Percentiles rank a stretch among this genome's conserved stretches.
Conservation (phyloP, 805 yeast species). For the Wickerhamomyces strasburgensis region DNA sequence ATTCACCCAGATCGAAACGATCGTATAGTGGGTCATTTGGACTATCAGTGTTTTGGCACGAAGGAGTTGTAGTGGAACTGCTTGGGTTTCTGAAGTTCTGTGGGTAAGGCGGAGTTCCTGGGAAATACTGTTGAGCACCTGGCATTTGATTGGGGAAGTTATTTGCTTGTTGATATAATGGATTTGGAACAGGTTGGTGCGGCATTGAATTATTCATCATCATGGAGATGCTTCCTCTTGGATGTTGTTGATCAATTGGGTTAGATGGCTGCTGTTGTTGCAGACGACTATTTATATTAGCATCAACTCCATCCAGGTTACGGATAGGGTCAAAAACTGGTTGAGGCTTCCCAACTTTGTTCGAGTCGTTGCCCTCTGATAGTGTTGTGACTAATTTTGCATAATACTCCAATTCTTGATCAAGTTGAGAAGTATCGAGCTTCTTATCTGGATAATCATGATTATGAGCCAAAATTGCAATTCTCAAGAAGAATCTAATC, state of each 20-base stretch:
- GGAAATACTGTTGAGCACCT: too few species aligned
- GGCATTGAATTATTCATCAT: background rate
- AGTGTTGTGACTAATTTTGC: background rate
- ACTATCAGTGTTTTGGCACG: too few species aligned
- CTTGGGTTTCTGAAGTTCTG: too few species aligned
- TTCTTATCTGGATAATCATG: conserved; percentile 1
- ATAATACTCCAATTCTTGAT: conserved; percentile 8
- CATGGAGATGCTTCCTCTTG: background rate
- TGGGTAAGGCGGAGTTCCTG: too few species aligned
- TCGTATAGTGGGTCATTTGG: background rate
- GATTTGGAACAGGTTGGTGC: background rate
- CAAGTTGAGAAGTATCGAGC: conserved; percentile 7
- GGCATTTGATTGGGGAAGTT: too few species aligned
- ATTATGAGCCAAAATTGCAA: conserved; percentile 20
- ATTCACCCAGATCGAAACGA: conserved; percentile 6
- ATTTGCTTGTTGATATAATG: too few species aligned
- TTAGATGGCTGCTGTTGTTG: background rate
- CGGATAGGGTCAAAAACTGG: background rate
- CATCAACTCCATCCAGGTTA: background rate
- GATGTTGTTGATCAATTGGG: background rate
- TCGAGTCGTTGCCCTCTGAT: too few species aligned
- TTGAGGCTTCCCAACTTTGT: background rate
- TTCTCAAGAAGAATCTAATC: conserved; percentile 18
- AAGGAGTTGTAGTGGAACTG: too few species aligned
- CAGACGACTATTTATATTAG: too few species aligned